phyloP scores from a whole-genome alignment of 768 basidiomycete genomes.

The Gelatoporia subvermispora region DNA sequence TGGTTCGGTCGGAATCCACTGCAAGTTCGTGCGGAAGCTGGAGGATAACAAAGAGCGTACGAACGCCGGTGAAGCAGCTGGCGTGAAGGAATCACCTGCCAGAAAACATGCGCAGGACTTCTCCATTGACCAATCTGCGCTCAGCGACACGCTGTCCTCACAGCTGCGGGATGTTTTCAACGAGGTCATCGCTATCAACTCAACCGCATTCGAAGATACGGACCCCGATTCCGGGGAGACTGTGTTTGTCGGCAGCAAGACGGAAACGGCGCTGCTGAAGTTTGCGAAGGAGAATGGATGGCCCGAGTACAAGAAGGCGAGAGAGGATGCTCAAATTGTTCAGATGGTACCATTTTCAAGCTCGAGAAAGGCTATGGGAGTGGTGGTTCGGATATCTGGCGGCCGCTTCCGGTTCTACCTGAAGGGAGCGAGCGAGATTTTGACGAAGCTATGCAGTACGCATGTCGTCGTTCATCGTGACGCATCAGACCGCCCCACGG shows the following conservation, averaged over 20 bases:
- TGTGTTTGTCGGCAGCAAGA: slow-evolving; percentile 88
- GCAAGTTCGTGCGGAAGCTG: slow-evolving; percentile 84
- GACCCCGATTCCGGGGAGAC: slow-evolving; percentile 54
- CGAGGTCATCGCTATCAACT: slow-evolving; percentile 84
- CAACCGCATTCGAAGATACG: slow-evolving; percentile 88
- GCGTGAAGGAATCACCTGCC: slow-evolving; percentile 16
- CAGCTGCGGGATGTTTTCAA: slow-evolving; percentile 68
- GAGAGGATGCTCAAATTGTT: slow-evolving; percentile 56
- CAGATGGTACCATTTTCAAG: slow-evolving; percentile 95
- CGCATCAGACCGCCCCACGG: slow-evolving; percentile 22
- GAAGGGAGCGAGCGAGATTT: slow-evolving; percentile 94
- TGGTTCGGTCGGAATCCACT: slow-evolving; percentile 89
- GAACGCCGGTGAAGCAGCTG: slow-evolving; percentile 58
- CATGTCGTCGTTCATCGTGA: slow-evolving; percentile 67
- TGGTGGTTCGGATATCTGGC: slow-evolving; percentile 60
- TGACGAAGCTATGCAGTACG: slow-evolving; percentile 66
- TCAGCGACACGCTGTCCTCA: slow-evolving; percentile 60
- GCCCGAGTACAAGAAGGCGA: slow-evolving; percentile 61
- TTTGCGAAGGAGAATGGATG: slow-evolving; percentile 82
- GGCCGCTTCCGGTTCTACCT: slow-evolving; percentile 66
- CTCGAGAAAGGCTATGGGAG: slow-evolving; percentile 92
- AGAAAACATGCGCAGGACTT: slow-evolving; percentile 68
- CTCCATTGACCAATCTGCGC: slow-evolving; percentile 71
- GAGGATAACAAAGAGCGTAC: slow-evolving; percentile 65
- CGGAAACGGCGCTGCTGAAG: slow-evolving; percentile 85